A percentile compares a stretch with the other conserved stretches of the same genome.
Evolutionary conservation across 2,329 filamentous ascomycete species (phyloP).

Genomic region (Chaetomium olivaceum): DNA sequence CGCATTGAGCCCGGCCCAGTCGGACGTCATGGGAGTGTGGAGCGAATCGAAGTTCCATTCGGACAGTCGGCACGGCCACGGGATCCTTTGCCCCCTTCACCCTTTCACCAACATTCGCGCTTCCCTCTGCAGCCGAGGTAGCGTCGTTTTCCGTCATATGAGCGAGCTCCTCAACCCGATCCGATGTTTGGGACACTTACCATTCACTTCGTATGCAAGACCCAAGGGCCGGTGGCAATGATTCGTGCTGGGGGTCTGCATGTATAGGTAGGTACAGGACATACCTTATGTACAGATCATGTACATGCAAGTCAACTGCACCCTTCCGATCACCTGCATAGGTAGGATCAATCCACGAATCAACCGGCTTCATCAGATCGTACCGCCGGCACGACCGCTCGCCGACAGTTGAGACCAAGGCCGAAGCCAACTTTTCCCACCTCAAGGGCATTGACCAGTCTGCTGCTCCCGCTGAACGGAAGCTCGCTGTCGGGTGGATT

Average conservation of each 20-base stretch:
- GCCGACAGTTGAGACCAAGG: background rate
- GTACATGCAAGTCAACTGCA: slow-evolving; percentile 23
- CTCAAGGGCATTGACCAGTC: background rate
- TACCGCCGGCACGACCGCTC: background rate
- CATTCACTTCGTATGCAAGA: background rate
- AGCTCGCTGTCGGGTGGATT: background rate
- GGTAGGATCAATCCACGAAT: background rate
- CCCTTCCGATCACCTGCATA: slow-evolving; percentile 7
- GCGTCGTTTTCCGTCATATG: background rate
- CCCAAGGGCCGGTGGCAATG: too few species aligned
- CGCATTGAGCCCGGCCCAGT: background rate
- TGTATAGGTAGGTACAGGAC: background rate
- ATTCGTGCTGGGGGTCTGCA: background rate
- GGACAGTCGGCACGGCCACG: background rate
- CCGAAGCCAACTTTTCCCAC: background rate
- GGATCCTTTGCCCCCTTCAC: background rate
- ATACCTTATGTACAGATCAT: background rate
- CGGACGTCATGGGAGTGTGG: slow-evolving; percentile 13
- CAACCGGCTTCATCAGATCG: background rate
- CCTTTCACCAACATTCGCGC: background rate
- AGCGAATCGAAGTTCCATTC: slow-evolving; percentile 4
- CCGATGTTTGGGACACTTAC: background rate
- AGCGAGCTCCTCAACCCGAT: background rate
- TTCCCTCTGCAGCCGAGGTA: background rate
- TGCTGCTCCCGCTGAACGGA: background rate